Percentiles rank a stretch among this genome's conserved stretches.
phyloP scores from a whole-genome alignment of 352 stramenopile species.

The Achlya hypogyna region DNA sequence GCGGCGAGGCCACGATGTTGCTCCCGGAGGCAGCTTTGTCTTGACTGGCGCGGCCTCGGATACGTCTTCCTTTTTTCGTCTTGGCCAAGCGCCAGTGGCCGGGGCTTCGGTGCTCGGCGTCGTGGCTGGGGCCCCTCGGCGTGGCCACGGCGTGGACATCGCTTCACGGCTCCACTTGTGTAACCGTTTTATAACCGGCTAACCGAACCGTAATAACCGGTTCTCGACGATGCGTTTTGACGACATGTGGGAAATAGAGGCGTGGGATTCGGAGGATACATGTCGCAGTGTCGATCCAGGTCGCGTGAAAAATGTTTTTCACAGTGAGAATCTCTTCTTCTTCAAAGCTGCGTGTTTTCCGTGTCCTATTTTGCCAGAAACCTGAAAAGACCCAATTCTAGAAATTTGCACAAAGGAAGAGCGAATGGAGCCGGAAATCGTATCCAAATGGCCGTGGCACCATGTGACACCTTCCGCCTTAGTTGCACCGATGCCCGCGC shows the following conservation, averaged over 20 bases:
- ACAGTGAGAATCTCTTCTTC: too few species aligned
- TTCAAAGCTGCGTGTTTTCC: too few species aligned
- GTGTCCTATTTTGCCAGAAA: too few species aligned
- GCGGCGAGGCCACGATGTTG: neutral
- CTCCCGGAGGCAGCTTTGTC: neutral
- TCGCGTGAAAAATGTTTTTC: neutral
- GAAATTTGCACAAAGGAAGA: neutral
- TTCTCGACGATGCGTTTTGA: neutral
- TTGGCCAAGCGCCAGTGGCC: neutral
- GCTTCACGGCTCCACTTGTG: neutral
- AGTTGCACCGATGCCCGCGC: neutral
- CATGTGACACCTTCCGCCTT: neutral
- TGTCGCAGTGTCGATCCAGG: neutral
- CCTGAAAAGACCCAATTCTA: neutral
- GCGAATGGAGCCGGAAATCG: neutral
- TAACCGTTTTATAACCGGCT: neutral
- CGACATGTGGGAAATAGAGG: neutral
- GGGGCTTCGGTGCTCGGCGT: neutral
- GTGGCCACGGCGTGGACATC: conserved; percentile 2
- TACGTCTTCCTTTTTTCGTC: neutral
- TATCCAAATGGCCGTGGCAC: neutral
- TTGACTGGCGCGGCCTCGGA: neutral
- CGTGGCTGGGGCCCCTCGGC: neutral
- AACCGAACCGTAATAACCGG: neutral
- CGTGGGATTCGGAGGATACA: neutral